Evolutionary conservation across 2,329 filamentous ascomycete species (phyloP), one percentile per base, ranked within the genome.

Genomic region (Stachybotrys chartarum): DNA sequence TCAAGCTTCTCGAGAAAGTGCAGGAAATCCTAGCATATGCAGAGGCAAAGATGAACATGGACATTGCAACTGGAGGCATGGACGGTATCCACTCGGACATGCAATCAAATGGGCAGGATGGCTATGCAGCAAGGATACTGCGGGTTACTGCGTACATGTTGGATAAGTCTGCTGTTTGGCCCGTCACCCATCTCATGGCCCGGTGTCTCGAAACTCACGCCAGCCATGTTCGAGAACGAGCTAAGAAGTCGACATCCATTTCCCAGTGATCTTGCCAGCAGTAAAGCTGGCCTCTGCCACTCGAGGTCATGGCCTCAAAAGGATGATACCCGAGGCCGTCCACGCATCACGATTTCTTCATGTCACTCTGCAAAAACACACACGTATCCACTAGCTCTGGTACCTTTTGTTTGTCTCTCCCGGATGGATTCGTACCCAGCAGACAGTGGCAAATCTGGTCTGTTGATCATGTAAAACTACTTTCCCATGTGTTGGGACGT

Each of bases 141-240:
- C 83, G 89, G 64, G 82, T 94, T 54, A 94, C 90, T 59, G 90
- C 91, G 51, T 88, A 90, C 72, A 88, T 95, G 80, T 80, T 97
- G 59, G 88, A 92, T 62, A 91, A 91, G 72, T 88, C 90, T 59
- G 88, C 90, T 60, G 90, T 96, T 31, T 99, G 94, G 93, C 92
- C 92, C 70, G 79, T 82, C 14, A 79, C 79, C 39, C 78, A 77
- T 52, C 67, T 83, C 31, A 83, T 82, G 72, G 76, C 78, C 1
- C 74, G 74, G 52, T 83, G 79, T 59, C 72, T 84, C 17, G 79
- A 83, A 58, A 75, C 74, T 18, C 80, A 84, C 53, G 78, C 81
- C 1, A 75, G 72, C 55, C 74, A 78, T 57, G 78, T 80, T 72
- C 75, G 76, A 50, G 70, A 69, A 3, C 72, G 80, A 50, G 79